Conservation (phyloP, 2,329 filamentous ascomycete genomes). For the Fusarium sp. region DNA sequence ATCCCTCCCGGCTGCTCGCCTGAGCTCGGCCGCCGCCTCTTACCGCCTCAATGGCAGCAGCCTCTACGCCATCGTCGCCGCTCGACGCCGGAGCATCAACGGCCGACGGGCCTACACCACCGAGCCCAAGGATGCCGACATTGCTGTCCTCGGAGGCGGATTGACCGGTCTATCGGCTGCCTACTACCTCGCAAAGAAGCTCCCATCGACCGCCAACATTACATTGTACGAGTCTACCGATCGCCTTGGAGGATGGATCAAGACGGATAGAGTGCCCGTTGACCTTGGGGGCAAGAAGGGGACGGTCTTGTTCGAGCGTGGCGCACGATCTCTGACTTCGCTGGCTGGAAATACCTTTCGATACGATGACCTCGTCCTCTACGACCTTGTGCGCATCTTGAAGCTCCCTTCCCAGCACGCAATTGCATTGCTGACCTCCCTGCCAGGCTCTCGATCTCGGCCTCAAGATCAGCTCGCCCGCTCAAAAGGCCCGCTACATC, state of each 20-base stretch:
- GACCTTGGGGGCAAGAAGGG: constrained; percentile 65
- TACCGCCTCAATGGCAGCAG: constrained; percentile 30
- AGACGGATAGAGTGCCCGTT: constrained; percentile 72
- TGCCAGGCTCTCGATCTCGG: constrained; percentile 52
- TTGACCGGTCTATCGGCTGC: constrained; percentile 85
- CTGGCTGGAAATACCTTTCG: constrained; percentile 53
- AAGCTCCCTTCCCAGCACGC: constrained; percentile 21
- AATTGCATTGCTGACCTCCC: constrained; percentile 22
- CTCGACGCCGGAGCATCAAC: constrained; percentile 1
- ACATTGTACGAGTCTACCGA: constrained; percentile 82
- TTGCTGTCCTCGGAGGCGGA: constrained; percentile 83
- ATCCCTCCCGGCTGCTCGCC: constrained; percentile 44
- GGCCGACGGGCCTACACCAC: constrained; percentile 35
- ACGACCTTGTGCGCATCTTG: constrained; percentile 70
- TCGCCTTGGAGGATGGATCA: constrained; percentile 86
- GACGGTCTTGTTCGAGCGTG: constrained; percentile 81
- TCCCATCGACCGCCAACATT: constrained; percentile 74
- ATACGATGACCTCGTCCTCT: constrained; percentile 74
- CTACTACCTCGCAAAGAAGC: constrained; percentile 78
- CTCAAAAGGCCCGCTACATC: constrained; percentile 72
- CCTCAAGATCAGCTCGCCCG: constrained; percentile 63
- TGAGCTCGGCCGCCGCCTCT: constrained; percentile 38
- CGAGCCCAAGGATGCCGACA: constrained; percentile 44
- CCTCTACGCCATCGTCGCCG: constrained; percentile 11
- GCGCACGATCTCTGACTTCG: constrained; percentile 81